Base-by-base conservation (phyloP, 495 filamentous ascomycete species). In the Tuber indicum region DNA sequence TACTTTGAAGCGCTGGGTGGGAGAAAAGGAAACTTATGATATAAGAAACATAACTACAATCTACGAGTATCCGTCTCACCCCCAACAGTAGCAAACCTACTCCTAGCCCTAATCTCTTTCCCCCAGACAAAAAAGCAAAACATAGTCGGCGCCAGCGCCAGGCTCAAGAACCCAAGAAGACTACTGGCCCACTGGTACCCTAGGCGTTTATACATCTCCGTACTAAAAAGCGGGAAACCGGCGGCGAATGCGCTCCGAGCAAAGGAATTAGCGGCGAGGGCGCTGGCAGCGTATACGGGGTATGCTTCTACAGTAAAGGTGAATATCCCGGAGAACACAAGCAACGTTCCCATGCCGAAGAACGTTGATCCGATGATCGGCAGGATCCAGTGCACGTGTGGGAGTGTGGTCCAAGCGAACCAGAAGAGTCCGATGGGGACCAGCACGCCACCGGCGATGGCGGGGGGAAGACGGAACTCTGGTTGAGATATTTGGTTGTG, bases 241-340 rank as follows among this genome's bases (percentile, higher is more conserved):
- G 93, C 94, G 76, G 91, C 95, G 86, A 98, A 98, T 76, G 85
- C 88, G 75, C 91, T 93, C 74, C 96, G 88, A 71, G 91, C 88
- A 84, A 97, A 93, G 72, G 89, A 91, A 84, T 99, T 99, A 45
- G 94, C 93, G 44, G 95, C 94, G 78, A 98, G 86, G 10, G 94
- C 93, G 70, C 89, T 92, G 42, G 96, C 96, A 43, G 95, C 94
- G 86, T 94, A 98, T 26, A 91, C 85, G 7, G 95, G 94, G 84
- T 97, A 95, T n/a, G 92, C 91, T 84, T 97, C 94, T 43, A 98
- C 95, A 73, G 98, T 86, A 85, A 97, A 98, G 41, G 94, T 97
- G 84, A 98, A 98, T 79, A 97, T 88, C 21, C 94, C 94, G 21
- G 90, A 90, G 84, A 92, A 98, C 36, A 92, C 92, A 14, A 94